phyloP scores from a whole-genome alignment of 1,284 basidiomycete species.

The Cryptococcus sp. region DNA sequence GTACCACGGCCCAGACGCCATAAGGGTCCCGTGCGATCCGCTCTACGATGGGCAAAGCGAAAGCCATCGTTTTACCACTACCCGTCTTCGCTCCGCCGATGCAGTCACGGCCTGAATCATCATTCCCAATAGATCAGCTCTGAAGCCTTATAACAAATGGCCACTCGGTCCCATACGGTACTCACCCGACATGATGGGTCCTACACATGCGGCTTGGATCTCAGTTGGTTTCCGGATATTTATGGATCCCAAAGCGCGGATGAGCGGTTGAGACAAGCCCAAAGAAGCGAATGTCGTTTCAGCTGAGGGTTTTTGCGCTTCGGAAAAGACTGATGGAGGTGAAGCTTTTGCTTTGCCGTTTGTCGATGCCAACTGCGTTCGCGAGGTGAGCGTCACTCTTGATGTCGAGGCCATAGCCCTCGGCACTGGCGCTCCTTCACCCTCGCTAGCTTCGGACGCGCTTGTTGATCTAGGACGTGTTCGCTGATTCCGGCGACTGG shows the following conservation, averaged over 20 bases:
- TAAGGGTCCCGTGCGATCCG: slow-evolving; percentile 84
- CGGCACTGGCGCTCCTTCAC: not conserved
- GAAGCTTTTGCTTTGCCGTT: not conserved
- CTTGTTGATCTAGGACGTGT: slow-evolving; percentile 12
- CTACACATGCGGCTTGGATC: slow-evolving; percentile 88
- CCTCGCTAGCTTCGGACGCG: slow-evolving; percentile 1
- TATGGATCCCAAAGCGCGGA: slow-evolving; percentile 73
- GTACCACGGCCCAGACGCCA: slow-evolving; percentile 87
- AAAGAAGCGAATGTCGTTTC: slow-evolving; percentile 66
- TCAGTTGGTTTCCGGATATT: slow-evolving; percentile 84
- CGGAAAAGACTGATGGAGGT: slow-evolving; percentile 56
- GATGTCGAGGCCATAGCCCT: slow-evolving; percentile 24
- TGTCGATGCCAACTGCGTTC: slow-evolving; percentile 4
- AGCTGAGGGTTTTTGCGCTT: slow-evolving; percentile 71
- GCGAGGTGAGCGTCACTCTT: slow-evolving; percentile 27
- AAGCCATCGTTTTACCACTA: slow-evolving; percentile 96
- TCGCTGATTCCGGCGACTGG: slow-evolving; percentile 1
- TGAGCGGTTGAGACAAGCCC: slow-evolving; percentile 72
- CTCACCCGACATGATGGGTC: slow-evolving; percentile 76
- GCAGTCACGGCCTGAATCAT: slow-evolving; percentile 74
- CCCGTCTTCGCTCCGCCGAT: slow-evolving; percentile 98
- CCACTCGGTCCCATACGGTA: slow-evolving; percentile 9
- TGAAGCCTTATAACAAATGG: slow-evolving; percentile 10
- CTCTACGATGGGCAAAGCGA: slow-evolving; percentile 93
- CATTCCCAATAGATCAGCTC: not conserved